phyloP scores from a whole-genome alignment of 257 asterid species.

The Penstemon newberryi region DNA sequence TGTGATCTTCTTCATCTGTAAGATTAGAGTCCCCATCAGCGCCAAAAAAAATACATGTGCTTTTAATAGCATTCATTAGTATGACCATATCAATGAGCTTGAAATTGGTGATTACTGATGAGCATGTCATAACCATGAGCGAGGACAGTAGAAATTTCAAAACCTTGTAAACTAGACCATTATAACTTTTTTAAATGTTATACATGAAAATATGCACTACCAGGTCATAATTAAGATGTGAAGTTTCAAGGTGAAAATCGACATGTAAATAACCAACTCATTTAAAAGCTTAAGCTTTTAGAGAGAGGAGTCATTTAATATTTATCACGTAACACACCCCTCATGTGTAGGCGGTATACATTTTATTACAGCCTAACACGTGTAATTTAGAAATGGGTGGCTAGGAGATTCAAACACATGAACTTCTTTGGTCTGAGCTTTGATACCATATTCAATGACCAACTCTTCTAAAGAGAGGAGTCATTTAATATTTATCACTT shows the following conservation, averaged over 20 bases:
- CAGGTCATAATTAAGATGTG: background rate
- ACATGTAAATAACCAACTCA: too few relatives aligned
- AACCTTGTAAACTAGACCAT: too few relatives aligned
- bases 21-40: conserved; percentile 27
- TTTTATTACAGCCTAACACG: too few relatives aligned
- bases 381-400: too few relatives aligned
- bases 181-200: background rate
- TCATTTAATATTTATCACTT: too few relatives aligned
- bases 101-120: background rate
- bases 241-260: background rate
- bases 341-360: too few relatives aligned
- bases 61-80: background rate
- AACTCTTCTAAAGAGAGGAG: too few relatives aligned
- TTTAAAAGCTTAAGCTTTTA: background rate
- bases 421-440: too few relatives aligned
- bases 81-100: background rate
- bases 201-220: background rate
- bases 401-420: too few relatives aligned
- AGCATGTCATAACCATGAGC: background rate
- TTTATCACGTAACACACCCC: too few relatives aligned
- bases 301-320: background rate
- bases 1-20: conserved; percentile 84
- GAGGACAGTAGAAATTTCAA: background rate
- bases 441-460: too few relatives aligned
- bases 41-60: background rate